Evolutionary conservation across 2,329 filamentous ascomycete species (phyloP).

Genomic region (Colletotrichum camelliae): DNA sequence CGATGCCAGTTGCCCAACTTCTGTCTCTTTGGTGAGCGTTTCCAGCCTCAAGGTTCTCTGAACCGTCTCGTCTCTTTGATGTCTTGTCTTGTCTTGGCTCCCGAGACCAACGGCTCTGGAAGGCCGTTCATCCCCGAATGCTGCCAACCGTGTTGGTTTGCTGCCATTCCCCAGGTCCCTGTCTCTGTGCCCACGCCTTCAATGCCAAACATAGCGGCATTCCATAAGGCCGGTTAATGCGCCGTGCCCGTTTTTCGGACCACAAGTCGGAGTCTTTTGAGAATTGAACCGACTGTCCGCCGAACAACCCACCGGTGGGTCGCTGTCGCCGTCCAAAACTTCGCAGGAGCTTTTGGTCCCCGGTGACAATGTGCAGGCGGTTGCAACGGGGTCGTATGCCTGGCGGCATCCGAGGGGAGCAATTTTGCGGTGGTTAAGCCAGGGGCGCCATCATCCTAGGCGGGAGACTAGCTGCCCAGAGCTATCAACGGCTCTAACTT

Average conservation of each 20-base stretch:
- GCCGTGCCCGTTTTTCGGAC: constrained; percentile 15
- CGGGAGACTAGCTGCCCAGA: not conserved
- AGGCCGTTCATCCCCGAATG: not conserved
- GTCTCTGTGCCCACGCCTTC: not conserved
- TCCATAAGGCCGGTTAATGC: not conserved
- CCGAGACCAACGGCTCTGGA: not conserved
- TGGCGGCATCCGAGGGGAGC: not conserved
- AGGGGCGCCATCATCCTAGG: not conserved
- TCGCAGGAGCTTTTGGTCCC: not conserved
- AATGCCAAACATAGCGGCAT: not conserved
- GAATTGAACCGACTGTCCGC: constrained; percentile 13
- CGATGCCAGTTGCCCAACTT: not conserved
- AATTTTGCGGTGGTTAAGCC: not conserved
- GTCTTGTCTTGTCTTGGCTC: not conserved
- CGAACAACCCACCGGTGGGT: not conserved
- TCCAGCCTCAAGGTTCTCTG: not conserved
- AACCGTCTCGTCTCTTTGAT: not conserved
- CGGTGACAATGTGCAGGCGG: not conserved
- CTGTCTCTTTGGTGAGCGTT: not conserved
- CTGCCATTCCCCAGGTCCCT: not conserved
- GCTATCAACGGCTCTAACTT: not conserved
- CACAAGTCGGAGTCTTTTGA: constrained; percentile 11
- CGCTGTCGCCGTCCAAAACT: not conserved
- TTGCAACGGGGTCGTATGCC: not conserved
- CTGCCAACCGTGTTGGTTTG: not conserved